phyloP scores from a whole-genome alignment of 1,284 basidiomycete genomes.

The Marasmius oreades region DNA sequence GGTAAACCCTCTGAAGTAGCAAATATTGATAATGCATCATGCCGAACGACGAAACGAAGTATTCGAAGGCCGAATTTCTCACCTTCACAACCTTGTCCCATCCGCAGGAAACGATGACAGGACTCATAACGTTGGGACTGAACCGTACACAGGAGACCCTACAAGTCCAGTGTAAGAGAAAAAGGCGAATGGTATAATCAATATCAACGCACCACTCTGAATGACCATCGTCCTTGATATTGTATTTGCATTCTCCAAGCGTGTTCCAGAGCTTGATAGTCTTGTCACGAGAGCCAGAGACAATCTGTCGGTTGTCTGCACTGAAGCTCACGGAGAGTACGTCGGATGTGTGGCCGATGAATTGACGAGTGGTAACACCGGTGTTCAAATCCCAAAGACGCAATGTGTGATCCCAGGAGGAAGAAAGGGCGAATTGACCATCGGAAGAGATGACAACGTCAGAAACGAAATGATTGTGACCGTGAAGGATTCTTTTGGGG shows the following conservation, averaged over 20 bases:
- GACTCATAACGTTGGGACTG: slow-evolving; percentile 97
- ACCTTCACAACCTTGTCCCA: slow-evolving; percentile 99
- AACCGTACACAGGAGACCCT: slow-evolving; percentile 99
- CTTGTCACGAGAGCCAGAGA: slow-evolving; percentile 95
- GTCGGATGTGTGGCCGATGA: slow-evolving; percentile 97
- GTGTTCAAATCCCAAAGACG: slow-evolving; percentile 99
- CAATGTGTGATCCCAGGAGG: slow-evolving; percentile 99
- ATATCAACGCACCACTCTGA: slow-evolving; percentile 72
- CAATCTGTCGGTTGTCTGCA: slow-evolving; percentile 98
- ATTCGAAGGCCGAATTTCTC: slow-evolving; percentile 30
- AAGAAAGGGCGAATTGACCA: slow-evolving; percentile 98
- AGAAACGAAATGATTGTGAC: slow-evolving; percentile 99
- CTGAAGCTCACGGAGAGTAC: slow-evolving; percentile 98
- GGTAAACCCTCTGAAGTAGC: slow-evolving; percentile 47
- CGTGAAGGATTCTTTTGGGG: slow-evolving; percentile 96
- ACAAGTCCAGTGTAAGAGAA: slow-evolving; percentile 8
- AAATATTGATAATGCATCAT: slow-evolving; percentile 40
- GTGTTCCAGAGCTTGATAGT: slow-evolving; percentile 99
- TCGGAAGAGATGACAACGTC: slow-evolving; percentile 99
- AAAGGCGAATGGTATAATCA: neutral
- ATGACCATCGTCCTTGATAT: slow-evolving; percentile 99
- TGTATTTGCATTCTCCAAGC: slow-evolving; percentile 99
- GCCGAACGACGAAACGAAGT: slow-evolving; percentile 19
- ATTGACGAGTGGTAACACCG: slow-evolving; percentile 90
- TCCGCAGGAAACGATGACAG: slow-evolving; percentile 97